phyloP scores from a whole-genome alignment of 106 monocot genomes.

The Ottelia alismoides region DNA sequence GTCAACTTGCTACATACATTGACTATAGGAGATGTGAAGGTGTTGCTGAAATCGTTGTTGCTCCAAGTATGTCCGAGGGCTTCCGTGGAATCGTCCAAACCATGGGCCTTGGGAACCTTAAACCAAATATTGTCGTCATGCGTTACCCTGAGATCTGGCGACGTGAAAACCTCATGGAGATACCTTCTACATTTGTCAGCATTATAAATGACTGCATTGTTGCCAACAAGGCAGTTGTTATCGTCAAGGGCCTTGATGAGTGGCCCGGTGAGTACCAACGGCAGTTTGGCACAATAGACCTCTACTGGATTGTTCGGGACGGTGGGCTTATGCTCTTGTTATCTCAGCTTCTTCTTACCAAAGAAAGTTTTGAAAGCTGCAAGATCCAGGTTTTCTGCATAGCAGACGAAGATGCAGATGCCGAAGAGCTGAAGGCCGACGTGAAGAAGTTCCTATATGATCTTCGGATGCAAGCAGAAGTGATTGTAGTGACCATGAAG shows the following conservation, averaged over 20 bases:
- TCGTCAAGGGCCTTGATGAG: conserved; percentile 94
- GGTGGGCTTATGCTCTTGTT: conserved; percentile 93
- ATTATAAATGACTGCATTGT: conserved; percentile 96
- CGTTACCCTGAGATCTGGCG: conserved; percentile 98
- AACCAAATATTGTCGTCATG: conserved; percentile 98
- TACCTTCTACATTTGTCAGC: conserved; percentile 86
- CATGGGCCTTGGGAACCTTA: conserved; percentile 97
- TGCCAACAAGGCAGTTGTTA: conserved; percentile 96
- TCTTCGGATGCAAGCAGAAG: conserved; percentile 93
- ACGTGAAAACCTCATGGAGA: conserved; percentile 80
- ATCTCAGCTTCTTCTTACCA: conserved; percentile 89
- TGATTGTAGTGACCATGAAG: conserved; percentile 80
- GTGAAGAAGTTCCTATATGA: conserved; percentile 97
- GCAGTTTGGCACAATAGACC: conserved; percentile 92
- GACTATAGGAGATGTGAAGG: conserved; percentile 96
- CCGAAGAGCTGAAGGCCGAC: conserved; percentile 81
- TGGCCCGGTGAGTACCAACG: conserved; percentile 97
- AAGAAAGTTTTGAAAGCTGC: conserved; percentile 89
- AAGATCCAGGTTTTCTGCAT: conserved; percentile 99
- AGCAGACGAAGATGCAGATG: conserved; percentile 88
- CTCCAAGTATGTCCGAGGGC: conserved; percentile 76
- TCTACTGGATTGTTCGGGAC: conserved; percentile 98
- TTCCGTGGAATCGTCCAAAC: conserved; percentile 93
- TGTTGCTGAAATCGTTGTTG: conserved; percentile 91
- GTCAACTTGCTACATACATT: conserved; percentile 77